Conservation (phyloP, 495 filamentous ascomycete species). For the Cercophora samala region DNA sequence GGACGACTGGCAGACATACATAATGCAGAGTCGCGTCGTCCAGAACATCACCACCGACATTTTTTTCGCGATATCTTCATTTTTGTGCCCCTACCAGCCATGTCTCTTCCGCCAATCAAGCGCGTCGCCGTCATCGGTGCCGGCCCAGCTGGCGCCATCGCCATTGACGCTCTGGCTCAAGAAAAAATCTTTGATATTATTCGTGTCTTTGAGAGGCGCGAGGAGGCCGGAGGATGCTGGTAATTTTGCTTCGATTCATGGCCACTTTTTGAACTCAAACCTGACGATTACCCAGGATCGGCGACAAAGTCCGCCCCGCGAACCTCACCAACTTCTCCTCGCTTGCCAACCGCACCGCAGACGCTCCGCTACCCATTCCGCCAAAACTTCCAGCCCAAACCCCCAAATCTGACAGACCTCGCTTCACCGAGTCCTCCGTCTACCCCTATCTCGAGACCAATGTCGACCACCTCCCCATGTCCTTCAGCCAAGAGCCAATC, state of each 20-base stretch:
- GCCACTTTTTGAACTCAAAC: no score
- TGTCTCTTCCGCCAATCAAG: slow-evolving; percentile 32
- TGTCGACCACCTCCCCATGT: slow-evolving; percentile 38
- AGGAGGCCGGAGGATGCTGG: slow-evolving; percentile 58
- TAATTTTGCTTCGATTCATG: slow-evolving; percentile 27
- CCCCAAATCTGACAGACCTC: slow-evolving; percentile 41
- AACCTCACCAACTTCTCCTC: slow-evolving; percentile 39
- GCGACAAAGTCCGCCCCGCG: slow-evolving; percentile 34
- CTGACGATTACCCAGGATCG: slow-evolving; percentile 40
- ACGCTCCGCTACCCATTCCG: slow-evolving; percentile 48
- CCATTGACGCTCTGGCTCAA: slow-evolving; percentile 55
- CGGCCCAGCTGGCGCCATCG: slow-evolving; percentile 57
- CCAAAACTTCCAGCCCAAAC: slow-evolving; percentile 44
- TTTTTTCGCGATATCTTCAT: background rate
- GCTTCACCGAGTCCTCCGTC: slow-evolving; percentile 48
- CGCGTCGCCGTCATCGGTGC: slow-evolving; percentile 58
- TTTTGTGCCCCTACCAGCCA: background rate
- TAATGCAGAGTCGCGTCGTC: background rate
- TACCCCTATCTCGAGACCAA: slow-evolving; percentile 47
- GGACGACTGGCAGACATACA: background rate
- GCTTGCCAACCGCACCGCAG: slow-evolving; percentile 46
- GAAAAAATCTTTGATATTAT: slow-evolving; percentile 55
- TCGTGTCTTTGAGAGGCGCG: slow-evolving; percentile 58
- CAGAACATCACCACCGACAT: background rate
- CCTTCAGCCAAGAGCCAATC: slow-evolving; percentile 42